A percentile compares a stretch with the other conserved stretches of the same genome.
Evolutionary conservation across 805 yeast species (phyloP).

Genomic region (Saccharomycopsis sp.): DNA sequence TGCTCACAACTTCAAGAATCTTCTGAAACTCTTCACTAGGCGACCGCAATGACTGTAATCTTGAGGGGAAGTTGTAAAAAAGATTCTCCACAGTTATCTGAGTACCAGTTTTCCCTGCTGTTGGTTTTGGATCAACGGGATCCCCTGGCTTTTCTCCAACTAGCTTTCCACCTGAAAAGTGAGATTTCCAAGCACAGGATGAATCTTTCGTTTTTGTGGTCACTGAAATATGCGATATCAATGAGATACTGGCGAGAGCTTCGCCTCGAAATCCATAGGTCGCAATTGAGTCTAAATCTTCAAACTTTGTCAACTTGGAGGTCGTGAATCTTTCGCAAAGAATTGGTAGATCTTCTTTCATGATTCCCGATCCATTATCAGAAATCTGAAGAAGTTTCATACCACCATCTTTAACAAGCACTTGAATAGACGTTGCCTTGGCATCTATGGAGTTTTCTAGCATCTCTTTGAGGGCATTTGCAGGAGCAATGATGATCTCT

Average conservation of each 20-base stretch:
- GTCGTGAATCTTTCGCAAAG: conserved; percentile 93
- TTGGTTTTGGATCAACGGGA: conserved; percentile 50
- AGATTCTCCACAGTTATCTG: conserved; percentile 80
- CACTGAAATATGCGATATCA: conserved; percentile 75
- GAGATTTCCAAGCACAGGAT: conserved; percentile 63
- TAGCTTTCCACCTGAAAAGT: conserved; percentile 62
- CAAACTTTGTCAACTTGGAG: conserved; percentile 68
- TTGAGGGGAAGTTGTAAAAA: conserved; percentile 80
- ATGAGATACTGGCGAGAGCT: conserved; percentile 91
- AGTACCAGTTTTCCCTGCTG: conserved; percentile 87
- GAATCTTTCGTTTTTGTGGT: conserved; percentile 60
- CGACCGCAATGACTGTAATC: conserved; percentile 59
- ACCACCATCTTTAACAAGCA: conserved; percentile 89
- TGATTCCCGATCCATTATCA: conserved; percentile 85
- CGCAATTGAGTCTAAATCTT: conserved; percentile 61
- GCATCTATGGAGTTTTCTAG: conserved; percentile 93
- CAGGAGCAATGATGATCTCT: conserved; percentile 88
- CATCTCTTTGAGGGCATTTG: conserved; percentile 89
- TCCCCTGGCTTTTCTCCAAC: conserved; percentile 36
- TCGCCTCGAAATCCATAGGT: conserved; percentile 97
- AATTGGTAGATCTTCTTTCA: conserved; percentile 61
- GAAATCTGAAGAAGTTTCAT: conserved; percentile 76
- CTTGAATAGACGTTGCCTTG: conserved; percentile 61
- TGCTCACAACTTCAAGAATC: conserved; percentile 75
- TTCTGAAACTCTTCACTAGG: conserved; percentile 68